phyloP scores from a whole-genome alignment of 345 rosid species.

The Boechera divaricarpa region DNA sequence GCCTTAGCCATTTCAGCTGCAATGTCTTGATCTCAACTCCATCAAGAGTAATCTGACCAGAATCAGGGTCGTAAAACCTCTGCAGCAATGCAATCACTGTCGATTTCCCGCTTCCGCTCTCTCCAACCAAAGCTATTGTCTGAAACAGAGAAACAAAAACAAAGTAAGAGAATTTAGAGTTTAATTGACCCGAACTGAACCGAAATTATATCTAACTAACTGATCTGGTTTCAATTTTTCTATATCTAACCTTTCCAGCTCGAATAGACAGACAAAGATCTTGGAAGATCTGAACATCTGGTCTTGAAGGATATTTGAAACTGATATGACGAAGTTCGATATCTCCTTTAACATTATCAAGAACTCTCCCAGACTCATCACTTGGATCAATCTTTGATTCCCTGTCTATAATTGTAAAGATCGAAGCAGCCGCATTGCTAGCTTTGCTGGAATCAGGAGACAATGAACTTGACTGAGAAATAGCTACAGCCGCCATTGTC shows the following conservation, averaged over 20 bases:
- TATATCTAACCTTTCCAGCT: conserved; percentile 64
- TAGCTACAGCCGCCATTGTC: conserved; percentile 64
- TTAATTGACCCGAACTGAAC: background rate
- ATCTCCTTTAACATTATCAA: conserved; percentile 67
- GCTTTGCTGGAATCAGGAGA: conserved; percentile 70
- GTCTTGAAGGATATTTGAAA: conserved; percentile 79
- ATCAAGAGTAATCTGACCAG: conserved; percentile 74
- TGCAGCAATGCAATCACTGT: conserved; percentile 73
- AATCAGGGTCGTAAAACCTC: conserved; percentile 79
- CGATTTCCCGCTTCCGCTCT: conserved; percentile 89
- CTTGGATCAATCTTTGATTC: conserved; percentile 71
- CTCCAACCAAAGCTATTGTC: conserved; percentile 89
- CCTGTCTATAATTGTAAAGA: conserved; percentile 67
- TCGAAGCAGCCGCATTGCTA: conserved; percentile 67
- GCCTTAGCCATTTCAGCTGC: conserved; percentile 75
- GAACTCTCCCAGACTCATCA: conserved; percentile 64
- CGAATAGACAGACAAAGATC: conserved; percentile 69
- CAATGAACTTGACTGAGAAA: conserved; percentile 73
- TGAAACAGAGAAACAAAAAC: conserved; percentile 38
- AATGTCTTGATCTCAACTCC: conserved; percentile 68
- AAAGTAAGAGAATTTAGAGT: background rate
- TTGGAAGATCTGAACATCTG: conserved; percentile 69
- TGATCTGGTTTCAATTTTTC: background rate
- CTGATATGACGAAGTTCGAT: conserved; percentile 67
- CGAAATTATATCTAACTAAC: background rate